These are phyloP conservation scores for Coemansia sp. DNA, from an alignment of 192 early-diverging fungal genomes.

Conservation along the genomic window DNA sequence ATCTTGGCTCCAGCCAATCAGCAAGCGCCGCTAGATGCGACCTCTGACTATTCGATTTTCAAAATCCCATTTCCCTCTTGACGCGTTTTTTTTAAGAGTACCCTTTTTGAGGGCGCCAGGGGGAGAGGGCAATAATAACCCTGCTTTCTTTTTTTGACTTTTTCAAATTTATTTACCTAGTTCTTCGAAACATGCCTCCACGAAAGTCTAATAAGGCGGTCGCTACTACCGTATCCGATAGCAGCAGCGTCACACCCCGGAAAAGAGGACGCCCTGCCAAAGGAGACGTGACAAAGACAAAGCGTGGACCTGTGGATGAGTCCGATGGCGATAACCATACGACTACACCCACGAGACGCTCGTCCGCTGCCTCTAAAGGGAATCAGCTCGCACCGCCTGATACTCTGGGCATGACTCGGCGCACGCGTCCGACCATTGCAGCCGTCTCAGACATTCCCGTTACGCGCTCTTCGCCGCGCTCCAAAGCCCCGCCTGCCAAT, in stretches of 20 bases:
- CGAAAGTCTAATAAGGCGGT: slow-evolving; percentile 19
- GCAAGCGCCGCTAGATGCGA: background rate
- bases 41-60: slow-evolving; percentile 22
- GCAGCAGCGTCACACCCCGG: background rate
- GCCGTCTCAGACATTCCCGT: background rate
- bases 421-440: slow-evolving; percentile 15
- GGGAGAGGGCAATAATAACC: background rate
- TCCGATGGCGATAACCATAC: background rate
- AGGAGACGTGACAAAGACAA: background rate
- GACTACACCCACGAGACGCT: slow-evolving; percentile 13
- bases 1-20: slow-evolving; percentile 22
- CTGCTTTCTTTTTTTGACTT: background rate
- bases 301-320: background rate
- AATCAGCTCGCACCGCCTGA: slow-evolving; percentile 27
- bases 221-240: slow-evolving; percentile 11
- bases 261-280: slow-evolving; percentile 5
- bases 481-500: slow-evolving; percentile 1
- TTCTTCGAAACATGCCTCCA: slow-evolving; percentile 21
- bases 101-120: background rate
- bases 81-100: slow-evolving; percentile 1
- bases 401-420: slow-evolving; percentile 22
- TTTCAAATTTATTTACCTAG: background rate
- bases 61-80: background rate
- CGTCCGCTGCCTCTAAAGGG: background rate
- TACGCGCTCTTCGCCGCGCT: background rate